Evolutionary conservation across 345 rosid species (phyloP).

Genomic region (Camelina laxa): DNA sequence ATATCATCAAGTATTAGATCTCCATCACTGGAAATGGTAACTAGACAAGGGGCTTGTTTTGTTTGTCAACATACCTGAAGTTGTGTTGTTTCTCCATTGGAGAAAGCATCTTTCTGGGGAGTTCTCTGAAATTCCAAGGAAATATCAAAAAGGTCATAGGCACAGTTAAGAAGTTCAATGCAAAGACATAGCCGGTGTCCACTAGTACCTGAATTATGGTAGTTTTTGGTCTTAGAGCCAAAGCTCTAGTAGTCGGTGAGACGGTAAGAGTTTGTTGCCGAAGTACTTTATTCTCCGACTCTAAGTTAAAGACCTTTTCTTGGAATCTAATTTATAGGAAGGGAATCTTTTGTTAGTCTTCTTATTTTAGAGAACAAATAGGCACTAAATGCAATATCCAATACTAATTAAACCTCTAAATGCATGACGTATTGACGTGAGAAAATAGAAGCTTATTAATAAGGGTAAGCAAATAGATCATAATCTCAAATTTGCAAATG

Average conservation of each 20-base stretch:
- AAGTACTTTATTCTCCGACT: slow-evolving; percentile 90
- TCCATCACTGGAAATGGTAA: slow-evolving; percentile 40
- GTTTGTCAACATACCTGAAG: slow-evolving; percentile 45
- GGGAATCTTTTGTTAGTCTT: slow-evolving; percentile 10
- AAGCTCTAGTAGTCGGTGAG: slow-evolving; percentile 74
- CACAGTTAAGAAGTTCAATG: slow-evolving; percentile 17
- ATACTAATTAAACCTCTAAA: slow-evolving; percentile 5
- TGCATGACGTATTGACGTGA: slow-evolving; percentile 2
- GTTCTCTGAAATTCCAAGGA: slow-evolving; percentile 69
- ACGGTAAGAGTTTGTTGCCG: slow-evolving; percentile 86
- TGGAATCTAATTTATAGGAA: slow-evolving; percentile 39
- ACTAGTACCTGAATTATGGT: slow-evolving; percentile 67
- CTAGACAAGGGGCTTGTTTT: slow-evolving; percentile 22
- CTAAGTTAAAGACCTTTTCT: slow-evolving; percentile 84
- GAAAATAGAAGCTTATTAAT: background rate
- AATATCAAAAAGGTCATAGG: slow-evolving; percentile 28
- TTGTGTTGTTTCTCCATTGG: slow-evolving; percentile 71
- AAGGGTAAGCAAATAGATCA: slow-evolving; percentile 24
- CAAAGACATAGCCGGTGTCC: slow-evolving; percentile 28
- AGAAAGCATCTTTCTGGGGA: slow-evolving; percentile 60
- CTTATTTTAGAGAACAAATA: background rate
- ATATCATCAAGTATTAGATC: slow-evolving; percentile 38
- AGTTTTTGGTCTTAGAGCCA: slow-evolving; percentile 63
- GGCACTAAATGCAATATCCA: slow-evolving; percentile 14
- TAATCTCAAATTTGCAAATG: slow-evolving; percentile 20